Conservation (phyloP, 2,329 filamentous ascomycete genomes). For the Pseudogymnoascus sp. region DNA sequence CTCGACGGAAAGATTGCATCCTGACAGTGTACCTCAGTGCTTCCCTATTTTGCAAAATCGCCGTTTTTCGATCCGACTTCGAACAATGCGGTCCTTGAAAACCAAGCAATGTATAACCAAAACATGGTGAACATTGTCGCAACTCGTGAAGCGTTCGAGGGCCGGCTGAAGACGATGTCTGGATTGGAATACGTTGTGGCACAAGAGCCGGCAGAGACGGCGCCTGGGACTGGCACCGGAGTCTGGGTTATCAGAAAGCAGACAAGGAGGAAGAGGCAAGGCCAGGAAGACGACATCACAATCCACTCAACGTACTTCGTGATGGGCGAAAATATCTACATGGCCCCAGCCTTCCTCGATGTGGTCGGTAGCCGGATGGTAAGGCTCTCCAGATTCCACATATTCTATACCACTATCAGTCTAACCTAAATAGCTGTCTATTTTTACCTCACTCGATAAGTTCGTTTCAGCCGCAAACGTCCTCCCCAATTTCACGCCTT, state of each 20-base stretch:
- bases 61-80: conserved; percentile 61
- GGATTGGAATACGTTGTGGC: conserved; percentile 60
- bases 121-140: conserved; percentile 48
- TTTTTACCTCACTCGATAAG: conserved; percentile 26
- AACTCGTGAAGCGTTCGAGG: conserved; percentile 56
- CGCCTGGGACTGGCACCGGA: conserved; percentile 51
- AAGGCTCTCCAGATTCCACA: conserved; percentile 19
- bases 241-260: conserved; percentile 66
- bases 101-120: conserved; percentile 53
- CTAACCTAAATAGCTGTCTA: conserved; percentile 12
- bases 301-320: conserved; percentile 56
- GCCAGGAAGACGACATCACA: conserved; percentile 49
- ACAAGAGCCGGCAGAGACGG: conserved; percentile 55
- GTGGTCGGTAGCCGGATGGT: conserved; percentile 52
- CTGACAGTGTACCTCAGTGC: conserved; percentile 29
- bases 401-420: conserved; percentile 12
- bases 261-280: conserved; percentile 48
- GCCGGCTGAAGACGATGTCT: conserved; percentile 53
- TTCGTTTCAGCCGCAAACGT: conserved; percentile 26
- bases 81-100: conserved; percentile 56
- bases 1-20: neutral
- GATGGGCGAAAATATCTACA: conserved; percentile 57
- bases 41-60: conserved; percentile 60
- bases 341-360: conserved; percentile 53
- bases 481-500: conserved; percentile 38